Evolutionary conservation across 2,329 filamentous ascomycete genomes (phyloP), one percentile per base, ranked within the genome.

Genomic region (Ceratocystis variospora): DNA sequence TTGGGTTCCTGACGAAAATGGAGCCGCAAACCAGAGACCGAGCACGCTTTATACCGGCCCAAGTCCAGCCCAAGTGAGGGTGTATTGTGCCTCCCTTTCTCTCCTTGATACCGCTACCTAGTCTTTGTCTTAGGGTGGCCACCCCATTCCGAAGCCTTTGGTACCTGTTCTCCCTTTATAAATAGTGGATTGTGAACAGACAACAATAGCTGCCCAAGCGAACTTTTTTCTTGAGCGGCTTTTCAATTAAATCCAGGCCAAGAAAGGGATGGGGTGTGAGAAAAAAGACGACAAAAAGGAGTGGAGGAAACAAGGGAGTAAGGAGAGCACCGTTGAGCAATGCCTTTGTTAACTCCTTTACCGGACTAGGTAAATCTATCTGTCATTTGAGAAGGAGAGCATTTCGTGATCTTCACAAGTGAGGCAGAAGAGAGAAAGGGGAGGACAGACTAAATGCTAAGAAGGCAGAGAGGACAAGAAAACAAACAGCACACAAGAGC

Each of bases 1-100:
- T 59, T 59, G 55, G 55, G 55, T 59, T 59, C 55, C 55, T n/a
- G 55, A 37, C 25, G 28, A 59, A 37, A 41, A 59, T n/a, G 5
- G 28, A 59, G 55, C 55, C 5, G 31, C 55, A 37, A 31, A 59
- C 31, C 31, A 37, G 2, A 19, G 55, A 17, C 55, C 55, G 37
- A 19, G 55, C 55, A 19, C 15, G 22, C 19, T 53, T 28, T 53
- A 53, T 53, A 28, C 48, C 37, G 37, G 37, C 37, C 37, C 37
- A 41, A 41, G 48, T n/a, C 7, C 12, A 59, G 55, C 15, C 55
- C 28, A 33, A 59, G 15, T 37, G 15, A 37, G 22, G 28, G 33
- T 37, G 55, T 31, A 4, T 25, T 15, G 15, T n/a, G 55, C 25
- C 31, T 59, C 28, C 6, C 55, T 59, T 6, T 37, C 22, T 33